Conservation (phyloP, 1,139 yeast genomes). For the Scheffersomyces cryptocercus region DNA sequence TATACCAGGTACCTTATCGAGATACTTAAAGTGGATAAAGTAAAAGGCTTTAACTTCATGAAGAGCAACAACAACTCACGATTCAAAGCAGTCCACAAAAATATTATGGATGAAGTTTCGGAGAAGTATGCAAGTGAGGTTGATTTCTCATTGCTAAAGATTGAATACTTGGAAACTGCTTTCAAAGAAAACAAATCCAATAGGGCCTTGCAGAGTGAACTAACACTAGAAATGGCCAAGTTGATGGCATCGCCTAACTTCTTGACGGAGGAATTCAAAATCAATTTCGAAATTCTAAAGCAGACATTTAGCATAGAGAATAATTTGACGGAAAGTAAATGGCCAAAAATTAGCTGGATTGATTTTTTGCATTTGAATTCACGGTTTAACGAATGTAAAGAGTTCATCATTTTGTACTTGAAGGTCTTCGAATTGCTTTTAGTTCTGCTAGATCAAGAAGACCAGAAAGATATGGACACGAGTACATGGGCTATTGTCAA, state of each 20-base stretch:
- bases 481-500: neutral
- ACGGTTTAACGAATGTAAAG: constrained; percentile 28
- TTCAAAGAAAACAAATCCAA: constrained; percentile 18
- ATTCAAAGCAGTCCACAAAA: constrained; percentile 29
- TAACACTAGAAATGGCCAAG: constrained; percentile 13
- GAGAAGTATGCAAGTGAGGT: constrained; percentile 18
- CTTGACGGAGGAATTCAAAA: constrained; percentile 17
- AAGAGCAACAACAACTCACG: constrained; percentile 25
- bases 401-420: constrained; percentile 29
- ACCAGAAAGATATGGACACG: neutral
- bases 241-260: constrained; percentile 9
- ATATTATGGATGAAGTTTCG: constrained; percentile 33
- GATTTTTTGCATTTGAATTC: constrained; percentile 30
- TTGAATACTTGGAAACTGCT: constrained; percentile 38
- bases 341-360: constrained; percentile 44
- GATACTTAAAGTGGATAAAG: constrained; percentile 29
- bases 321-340: constrained; percentile 25
- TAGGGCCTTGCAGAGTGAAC: constrained; percentile 10
- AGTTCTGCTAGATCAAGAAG: constrained; percentile 6
- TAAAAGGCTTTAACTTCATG: constrained; percentile 31
- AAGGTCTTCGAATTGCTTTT: constrained; percentile 33
- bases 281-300: constrained; percentile 27
- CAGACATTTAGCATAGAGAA: constrained; percentile 33
- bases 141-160: constrained; percentile 29
- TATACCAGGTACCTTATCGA: constrained; percentile 32